Evolutionary conservation across 768 basidiomycete genomes (phyloP).

Genomic region (Termitomyces sp.): DNA sequence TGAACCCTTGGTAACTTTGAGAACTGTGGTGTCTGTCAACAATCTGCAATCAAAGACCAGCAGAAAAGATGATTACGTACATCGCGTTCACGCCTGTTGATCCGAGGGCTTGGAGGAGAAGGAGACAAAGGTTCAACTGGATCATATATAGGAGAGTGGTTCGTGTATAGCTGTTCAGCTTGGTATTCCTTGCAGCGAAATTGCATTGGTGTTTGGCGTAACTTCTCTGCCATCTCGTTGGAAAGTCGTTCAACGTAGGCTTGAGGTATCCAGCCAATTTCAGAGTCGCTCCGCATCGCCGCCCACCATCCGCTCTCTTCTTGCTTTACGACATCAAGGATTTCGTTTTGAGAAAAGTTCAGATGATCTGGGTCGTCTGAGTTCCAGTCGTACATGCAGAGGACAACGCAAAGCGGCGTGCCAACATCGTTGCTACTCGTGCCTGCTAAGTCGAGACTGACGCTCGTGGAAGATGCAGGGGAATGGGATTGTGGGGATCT

Average conservation of each 20-base stretch:
- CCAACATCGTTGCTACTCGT: slow-evolving; percentile 23
- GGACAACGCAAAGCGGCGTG: slow-evolving; percentile 40
- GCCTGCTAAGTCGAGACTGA: slow-evolving; percentile 21
- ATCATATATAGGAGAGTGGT: slow-evolving; percentile 21
- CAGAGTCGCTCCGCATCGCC: slow-evolving; percentile 47
- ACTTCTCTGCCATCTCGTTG: slow-evolving; percentile 42
- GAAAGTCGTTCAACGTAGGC: slow-evolving; percentile 57
- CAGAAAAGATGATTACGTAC: neutral
- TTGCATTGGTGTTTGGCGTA: slow-evolving; percentile 37
- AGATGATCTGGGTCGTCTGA: slow-evolving; percentile 58
- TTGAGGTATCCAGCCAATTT: slow-evolving; percentile 74
- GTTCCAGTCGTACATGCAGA: slow-evolving; percentile 65
- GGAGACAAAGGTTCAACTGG: slow-evolving; percentile 3
- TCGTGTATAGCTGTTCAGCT: slow-evolving; percentile 37
- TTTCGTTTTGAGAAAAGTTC: slow-evolving; percentile 58
- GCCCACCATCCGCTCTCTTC: slow-evolving; percentile 82
- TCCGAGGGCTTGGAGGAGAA: slow-evolving; percentile 3
- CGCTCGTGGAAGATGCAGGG: slow-evolving; percentile 26
- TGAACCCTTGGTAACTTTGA: neutral
- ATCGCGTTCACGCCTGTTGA: neutral
- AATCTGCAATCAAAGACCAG: neutral
- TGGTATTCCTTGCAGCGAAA: slow-evolving; percentile 41
- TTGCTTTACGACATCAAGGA: slow-evolving; percentile 60
- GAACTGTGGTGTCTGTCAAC: slow-evolving; percentile 3
- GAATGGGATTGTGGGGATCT: slow-evolving; percentile 27